Base-by-base conservation (phyloP, 371 early-diverging fungal genomes). In the Phascolomyces articulosus region DNA sequence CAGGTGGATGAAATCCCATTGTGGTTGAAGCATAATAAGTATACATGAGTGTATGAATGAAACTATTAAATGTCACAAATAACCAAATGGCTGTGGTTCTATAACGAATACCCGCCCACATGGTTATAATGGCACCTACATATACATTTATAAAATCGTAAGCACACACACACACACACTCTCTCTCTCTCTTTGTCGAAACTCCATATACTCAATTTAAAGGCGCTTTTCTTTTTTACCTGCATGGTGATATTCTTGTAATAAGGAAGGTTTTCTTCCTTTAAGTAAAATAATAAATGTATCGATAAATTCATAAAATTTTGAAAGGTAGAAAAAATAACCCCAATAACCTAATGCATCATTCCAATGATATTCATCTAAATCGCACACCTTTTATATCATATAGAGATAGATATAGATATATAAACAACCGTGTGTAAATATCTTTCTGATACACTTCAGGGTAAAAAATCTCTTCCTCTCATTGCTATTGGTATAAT, bases 11-110 rank as follows among this genome's bases (percentile, higher is more conserved):
- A 44, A 91, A 68, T 16, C 93, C 93, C 27, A 91, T 62, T 23
- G 88, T 87, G 16, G 93, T 93, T 58, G 87, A 72, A 23, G 91
- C 87, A 63, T 95, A 95, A 80, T 95, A 95, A 49, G 79, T 70
- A 78, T 95, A 95, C 95, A 95, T 95, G 81, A 93, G 72, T 58
- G 95, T 87, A 78, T 95, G 96, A 60, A 95, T 90, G 67, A 93
- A 89, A 11, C 93, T 93, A 79, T 95, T 95, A 75, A 91, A 87
- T 28, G 92, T 77, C 44, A 93, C 93, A 71, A 95, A 94, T 66
- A 93, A 87, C 85, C 92, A 92, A 69, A 91, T 89, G n/a, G 91
- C 90, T 20, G 90, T 86, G 1, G 92, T 85, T 57, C 82, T 78
- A 68, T 85, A 90, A 63, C 87, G 83, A 70, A 91, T 86, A 48